Evolutionary conservation across 139 green algal species (phyloP).

Genomic region (Picochlorum sp.): DNA sequence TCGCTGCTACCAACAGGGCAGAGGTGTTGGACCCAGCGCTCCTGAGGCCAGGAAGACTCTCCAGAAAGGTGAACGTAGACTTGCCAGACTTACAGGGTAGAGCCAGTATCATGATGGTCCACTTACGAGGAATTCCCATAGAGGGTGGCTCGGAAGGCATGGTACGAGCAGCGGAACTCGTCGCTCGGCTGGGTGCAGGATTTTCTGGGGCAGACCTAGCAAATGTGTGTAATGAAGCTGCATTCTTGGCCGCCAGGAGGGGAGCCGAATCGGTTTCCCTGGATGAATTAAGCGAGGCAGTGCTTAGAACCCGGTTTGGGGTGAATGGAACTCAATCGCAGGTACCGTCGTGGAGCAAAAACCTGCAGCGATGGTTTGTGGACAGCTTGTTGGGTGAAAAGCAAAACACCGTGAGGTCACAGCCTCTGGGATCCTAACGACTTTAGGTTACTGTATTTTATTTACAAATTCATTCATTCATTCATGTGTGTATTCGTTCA

Average conservation of each 20-base stretch:
- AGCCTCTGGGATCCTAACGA: conserved; percentile 4
- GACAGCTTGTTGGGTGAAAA: neutral
- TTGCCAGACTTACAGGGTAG: conserved; percentile 64
- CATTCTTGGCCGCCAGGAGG: conserved; percentile 8
- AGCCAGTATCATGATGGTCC: conserved; percentile 66
- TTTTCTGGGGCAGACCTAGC: conserved; percentile 85
- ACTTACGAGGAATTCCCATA: conserved; percentile 57
- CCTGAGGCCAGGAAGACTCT: conserved; percentile 70
- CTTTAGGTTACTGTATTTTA: neutral
- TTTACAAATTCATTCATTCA: conserved; percentile 1
- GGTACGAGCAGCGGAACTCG: neutral
- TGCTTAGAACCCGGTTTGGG: conserved; percentile 3
- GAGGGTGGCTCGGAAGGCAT: conserved; percentile 9
- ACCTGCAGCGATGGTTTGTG: conserved; percentile 2
- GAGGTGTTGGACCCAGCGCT: conserved; percentile 81
- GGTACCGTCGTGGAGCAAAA: neutral
- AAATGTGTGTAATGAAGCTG: conserved; percentile 81
- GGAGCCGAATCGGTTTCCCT: conserved; percentile 1
- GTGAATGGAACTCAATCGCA: conserved; percentile 5
- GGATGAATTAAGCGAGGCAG: neutral
- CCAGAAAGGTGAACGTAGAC: conserved; percentile 46
- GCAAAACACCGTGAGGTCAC: neutral
- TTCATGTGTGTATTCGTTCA: neutral
- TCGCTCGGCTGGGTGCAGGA: conserved; percentile 8
- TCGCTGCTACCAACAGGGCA: conserved; percentile 85